Evolutionary conservation across 441 rosid species (phyloP).

Genomic region (Kokia cookei): DNA sequence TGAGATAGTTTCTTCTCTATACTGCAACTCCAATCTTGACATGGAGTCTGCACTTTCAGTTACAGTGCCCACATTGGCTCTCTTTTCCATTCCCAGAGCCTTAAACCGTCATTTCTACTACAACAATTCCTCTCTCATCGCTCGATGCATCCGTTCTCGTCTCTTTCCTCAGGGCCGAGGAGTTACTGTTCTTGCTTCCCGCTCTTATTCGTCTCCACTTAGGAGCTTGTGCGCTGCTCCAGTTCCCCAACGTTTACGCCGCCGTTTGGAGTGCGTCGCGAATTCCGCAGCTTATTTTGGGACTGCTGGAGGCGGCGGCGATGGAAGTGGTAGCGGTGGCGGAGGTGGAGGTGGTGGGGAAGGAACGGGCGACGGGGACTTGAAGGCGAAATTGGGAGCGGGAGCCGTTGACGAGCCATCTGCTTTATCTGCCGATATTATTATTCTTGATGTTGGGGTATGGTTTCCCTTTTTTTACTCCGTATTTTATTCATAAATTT

Average conservation of each 20-base stretch:
- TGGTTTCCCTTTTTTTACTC: constrained; percentile 8
- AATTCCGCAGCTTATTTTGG: constrained; percentile 44
- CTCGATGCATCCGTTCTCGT: constrained; percentile 16
- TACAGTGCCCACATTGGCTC: constrained; percentile 20
- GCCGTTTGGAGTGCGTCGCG: constrained; percentile 34
- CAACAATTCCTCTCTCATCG: constrained; percentile 16
- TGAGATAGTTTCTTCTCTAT: neutral
- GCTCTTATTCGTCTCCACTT: constrained; percentile 10
- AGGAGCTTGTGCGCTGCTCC: constrained; percentile 18
- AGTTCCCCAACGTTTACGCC: constrained; percentile 22
- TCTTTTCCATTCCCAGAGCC: constrained; percentile 45
- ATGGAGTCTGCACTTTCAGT: constrained; percentile 44
- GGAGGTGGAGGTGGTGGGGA: constrained; percentile 43
- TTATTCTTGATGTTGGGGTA: constrained; percentile 78
- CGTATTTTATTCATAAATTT: neutral
- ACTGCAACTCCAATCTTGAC: neutral
- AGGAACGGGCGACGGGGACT: constrained; percentile 54
- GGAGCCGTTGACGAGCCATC: constrained; percentile 40
- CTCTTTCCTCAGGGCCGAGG: constrained; percentile 17
- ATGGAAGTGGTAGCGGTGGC: constrained; percentile 36
- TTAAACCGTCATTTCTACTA: constrained; percentile 32
- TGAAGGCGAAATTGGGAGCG: constrained; percentile 38
- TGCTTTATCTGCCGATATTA: constrained; percentile 46
- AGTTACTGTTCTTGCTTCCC: constrained; percentile 1
- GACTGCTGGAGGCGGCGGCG: constrained; percentile 30